phyloP scores from a whole-genome alignment of 2,329 filamentous ascomycete genomes.

The Colletotrichum chrysophilum region DNA sequence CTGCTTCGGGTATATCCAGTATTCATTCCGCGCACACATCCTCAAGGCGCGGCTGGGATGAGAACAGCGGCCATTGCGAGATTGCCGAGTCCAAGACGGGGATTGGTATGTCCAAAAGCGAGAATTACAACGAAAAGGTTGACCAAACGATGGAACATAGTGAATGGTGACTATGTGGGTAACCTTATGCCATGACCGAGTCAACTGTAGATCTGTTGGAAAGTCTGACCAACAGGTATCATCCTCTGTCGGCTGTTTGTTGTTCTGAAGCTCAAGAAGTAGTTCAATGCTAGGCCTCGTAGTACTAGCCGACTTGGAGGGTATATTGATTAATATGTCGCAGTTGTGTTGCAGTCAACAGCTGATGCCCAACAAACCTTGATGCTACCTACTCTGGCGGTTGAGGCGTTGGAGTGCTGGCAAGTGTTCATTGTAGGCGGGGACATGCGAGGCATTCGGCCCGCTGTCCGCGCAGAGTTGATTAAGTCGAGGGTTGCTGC shows the following conservation, averaged over 20 bases:
- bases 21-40: neutral
- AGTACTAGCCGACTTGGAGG: neutral
- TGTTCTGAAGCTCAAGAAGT: neutral
- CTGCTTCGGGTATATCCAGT: neutral
- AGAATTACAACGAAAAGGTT: neutral
- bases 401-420: neutral
- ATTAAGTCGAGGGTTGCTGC: neutral
- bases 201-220: neutral
- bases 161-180: neutral
- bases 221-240: neutral
- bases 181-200: neutral
- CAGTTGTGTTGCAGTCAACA: neutral
- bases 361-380: neutral
- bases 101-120: neutral
- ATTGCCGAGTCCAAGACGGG: neutral
- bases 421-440: neutral
- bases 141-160: neutral
- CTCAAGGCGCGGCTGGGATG: neutral
- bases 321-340: neutral
- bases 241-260: neutral
- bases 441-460: neutral
- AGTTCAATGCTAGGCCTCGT: neutral
- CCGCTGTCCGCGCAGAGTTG: neutral
- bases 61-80: neutral
- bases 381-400: neutral